These are phyloP conservation scores for Ustilago nuda DNA, from an alignment of 1,284 basidiomycete genomes.

Conservation along the genomic window DNA sequence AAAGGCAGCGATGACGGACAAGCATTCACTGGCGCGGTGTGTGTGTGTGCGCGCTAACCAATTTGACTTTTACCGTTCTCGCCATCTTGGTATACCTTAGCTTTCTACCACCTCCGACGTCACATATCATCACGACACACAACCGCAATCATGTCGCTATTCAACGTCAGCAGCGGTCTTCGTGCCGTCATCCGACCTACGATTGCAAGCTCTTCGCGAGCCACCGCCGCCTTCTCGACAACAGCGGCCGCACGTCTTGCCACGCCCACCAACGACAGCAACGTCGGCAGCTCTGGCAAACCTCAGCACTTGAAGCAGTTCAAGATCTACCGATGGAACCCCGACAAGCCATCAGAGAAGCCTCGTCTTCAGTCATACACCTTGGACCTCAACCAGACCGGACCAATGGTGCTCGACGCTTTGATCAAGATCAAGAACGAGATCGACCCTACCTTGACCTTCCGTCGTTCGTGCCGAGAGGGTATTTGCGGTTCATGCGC, in stretches of 20 bases:
- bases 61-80: constrained; percentile 2
- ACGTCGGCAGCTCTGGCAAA: constrained; percentile 48
- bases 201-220: constrained; percentile 33
- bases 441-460: constrained; percentile 93
- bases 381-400: constrained; percentile 92
- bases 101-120: constrained; percentile 6
- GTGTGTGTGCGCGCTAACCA: constrained; percentile 15
- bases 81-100: neutral
- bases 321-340: constrained; percentile 75
- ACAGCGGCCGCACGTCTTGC: constrained; percentile 59
- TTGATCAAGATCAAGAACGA: constrained; percentile 99
- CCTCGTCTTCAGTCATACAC: constrained; percentile 90
- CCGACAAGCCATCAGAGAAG: constrained; percentile 91
- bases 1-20: constrained; percentile 3
- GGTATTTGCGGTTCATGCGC: constrained; percentile 98
- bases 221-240: constrained; percentile 56
- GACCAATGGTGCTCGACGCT: constrained; percentile 91
- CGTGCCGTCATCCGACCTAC: constrained; percentile 43
- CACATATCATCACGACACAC: neutral
- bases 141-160: constrained; percentile 37
- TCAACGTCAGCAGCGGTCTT: constrained; percentile 43
- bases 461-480: constrained; percentile 95
- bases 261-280: constrained; percentile 60
- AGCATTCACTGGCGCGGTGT: neutral
- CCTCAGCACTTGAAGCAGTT: constrained; percentile 64